A percentile compares a stretch with the other conserved stretches of the same genome.
Evolutionary conservation across 208 protist species (phyloP).

Genomic region (Trypanosoma platydactyli): DNA sequence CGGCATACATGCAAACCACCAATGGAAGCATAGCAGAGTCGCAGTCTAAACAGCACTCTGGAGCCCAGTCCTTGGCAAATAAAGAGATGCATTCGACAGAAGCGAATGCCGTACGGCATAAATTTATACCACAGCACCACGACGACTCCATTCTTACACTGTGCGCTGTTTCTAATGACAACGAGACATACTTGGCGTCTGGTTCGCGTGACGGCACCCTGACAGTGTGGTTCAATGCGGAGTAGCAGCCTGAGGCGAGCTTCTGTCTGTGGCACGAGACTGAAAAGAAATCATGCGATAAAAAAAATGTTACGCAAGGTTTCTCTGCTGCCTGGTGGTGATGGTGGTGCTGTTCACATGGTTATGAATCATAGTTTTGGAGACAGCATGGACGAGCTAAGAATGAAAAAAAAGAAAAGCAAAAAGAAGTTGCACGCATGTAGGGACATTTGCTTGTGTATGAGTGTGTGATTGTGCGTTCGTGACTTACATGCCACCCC

Average conservation of each 20-base stretch:
- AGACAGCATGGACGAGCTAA: no score
- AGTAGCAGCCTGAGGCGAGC: conserved; percentile 8
- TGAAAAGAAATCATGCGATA: no score
- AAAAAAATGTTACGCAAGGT: no score
- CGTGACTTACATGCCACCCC: not conserved
- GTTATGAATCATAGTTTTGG: conserved; percentile 2
- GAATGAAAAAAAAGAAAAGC: no score
- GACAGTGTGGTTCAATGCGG: conserved; percentile 57
- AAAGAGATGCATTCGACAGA: not conserved
- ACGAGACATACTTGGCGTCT: conserved; percentile 38
- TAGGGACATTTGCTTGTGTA: no score
- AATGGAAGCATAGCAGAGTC: conserved; percentile 18
- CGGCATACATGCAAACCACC: conserved; percentile 28
- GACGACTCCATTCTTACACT: conserved; percentile 61
- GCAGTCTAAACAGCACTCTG: not conserved
- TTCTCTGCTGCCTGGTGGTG: no score
- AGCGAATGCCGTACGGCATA: not conserved
- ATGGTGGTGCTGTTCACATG: no score
- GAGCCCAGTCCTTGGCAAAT: not conserved
- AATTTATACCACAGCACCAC: conserved; percentile 41
- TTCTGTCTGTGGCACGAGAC: not conserved
- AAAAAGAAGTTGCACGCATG: no score
- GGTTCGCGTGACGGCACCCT: conserved; percentile 60
- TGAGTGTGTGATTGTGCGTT: not conserved
- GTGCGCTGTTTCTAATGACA: conserved; percentile 26